Evolutionary conservation across 257 asterid genomes (phyloP).

Genomic region (Voacanga thouarsii): DNA sequence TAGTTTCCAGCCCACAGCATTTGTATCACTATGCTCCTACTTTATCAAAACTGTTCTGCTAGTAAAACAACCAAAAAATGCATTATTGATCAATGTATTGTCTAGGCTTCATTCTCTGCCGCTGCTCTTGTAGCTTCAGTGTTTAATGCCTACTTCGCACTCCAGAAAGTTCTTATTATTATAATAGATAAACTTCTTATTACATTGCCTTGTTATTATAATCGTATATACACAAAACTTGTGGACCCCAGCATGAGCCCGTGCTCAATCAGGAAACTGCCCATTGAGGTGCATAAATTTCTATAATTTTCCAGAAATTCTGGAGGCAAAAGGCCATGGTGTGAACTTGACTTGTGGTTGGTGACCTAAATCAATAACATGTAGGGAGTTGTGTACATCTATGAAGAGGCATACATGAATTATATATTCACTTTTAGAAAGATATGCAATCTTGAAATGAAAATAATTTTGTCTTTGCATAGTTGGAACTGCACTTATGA

Average conservation of each 20-base stretch:
- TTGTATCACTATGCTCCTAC: background rate
- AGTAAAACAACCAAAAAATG: background rate
- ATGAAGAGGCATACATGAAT: background rate
- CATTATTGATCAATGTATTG: background rate
- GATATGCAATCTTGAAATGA: slow-evolving; percentile 13
- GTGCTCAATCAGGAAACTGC: background rate
- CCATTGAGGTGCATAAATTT: background rate
- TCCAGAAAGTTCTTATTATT: no score
- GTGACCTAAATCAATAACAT: background rate
- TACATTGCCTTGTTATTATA: no score
- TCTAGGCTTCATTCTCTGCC: background rate
- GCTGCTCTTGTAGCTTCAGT: background rate
- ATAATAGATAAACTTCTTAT: no score
- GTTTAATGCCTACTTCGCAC: no score
- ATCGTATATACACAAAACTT: no score
- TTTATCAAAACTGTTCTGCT: slow-evolving; percentile 4
- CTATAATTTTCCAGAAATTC: background rate
- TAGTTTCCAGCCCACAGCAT: slow-evolving; percentile 8
- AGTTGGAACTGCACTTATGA: background rate
- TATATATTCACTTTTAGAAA: no score
- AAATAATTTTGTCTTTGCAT: background rate
- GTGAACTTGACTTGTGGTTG: background rate
- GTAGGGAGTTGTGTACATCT: background rate
- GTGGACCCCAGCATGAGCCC: no score
- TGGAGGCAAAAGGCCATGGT: background rate